Evolutionary conservation across 306 rosid species (phyloP), one percentile per base, ranked within the genome.

Genomic region (Fragaria nilgerrensis): DNA sequence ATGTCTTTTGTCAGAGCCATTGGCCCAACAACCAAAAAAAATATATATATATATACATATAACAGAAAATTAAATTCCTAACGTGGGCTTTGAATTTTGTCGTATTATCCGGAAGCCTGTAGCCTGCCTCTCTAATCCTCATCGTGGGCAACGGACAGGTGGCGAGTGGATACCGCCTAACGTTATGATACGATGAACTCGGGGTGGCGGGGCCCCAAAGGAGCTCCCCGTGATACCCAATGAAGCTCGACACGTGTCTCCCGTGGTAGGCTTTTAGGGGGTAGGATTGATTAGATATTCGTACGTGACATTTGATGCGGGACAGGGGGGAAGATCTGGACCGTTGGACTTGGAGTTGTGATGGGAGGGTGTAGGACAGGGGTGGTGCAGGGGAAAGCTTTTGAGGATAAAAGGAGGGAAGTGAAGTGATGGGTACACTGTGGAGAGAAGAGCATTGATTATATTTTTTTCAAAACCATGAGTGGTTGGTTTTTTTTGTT

Each of bases 1-100:
- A 86, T 86, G 87, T 88, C 82, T 88, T 90, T 89, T 84, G 88
- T 90, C 89, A 79, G 84, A 70, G 29, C 68, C 86, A 59, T 81
- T 29, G 29, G 64, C 16, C 20, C 37, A 48, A 41, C 29, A 17
- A 10, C 20, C 37, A 44, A 17, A n/a, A 20, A 43, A n/a, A 0
- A 16, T 3, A 10, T 58, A 27, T 27, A 27, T 27, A 27, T 27
- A 27, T 27, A n/a, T n/a, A n/a, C n/a, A n/a, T n/a, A 16, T 4
- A 58, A 23, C 16, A 14, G 37, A 13, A 25, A 62, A 62, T 27
- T 59, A 14, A 29, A 63, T 47, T 53, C 5, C 27, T 63, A 67
- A 67, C 64, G 84, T 64, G 81, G 85, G 79, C 82, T 84, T 82
- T 70, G 55, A 45, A 48, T 79, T 84, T 89, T 92, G 96, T 92